Evolutionary conservation across 2,329 filamentous ascomycete species (phyloP), one percentile per base, ranked within the genome.

Genomic region (Clonostachys byssicola): DNA sequence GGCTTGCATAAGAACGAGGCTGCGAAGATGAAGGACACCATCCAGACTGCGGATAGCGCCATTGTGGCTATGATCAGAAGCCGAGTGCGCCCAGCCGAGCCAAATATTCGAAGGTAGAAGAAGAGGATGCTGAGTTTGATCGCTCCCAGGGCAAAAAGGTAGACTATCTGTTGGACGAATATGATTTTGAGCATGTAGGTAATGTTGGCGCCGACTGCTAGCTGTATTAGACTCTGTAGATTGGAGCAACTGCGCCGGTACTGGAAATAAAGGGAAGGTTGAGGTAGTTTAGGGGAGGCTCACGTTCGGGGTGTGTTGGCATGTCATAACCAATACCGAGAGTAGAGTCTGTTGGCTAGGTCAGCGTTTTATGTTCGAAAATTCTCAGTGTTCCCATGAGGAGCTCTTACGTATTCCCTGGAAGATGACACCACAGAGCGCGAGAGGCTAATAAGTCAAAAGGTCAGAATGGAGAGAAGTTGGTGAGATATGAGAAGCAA

Each of bases 31-130:
- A 14, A 17, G 16, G 36, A 14, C 9, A 39, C 16, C 16, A 14
- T 17, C 36, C 36, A 39, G 12, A 39, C 36, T 17, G 16, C 36
- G 16, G 36, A 39, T 14, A 14, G 16, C 14, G 91, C 89, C 61
- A 88, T 87, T 42, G 87, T 88, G 43, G 85, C 83, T 71, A 89
- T 90, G 70, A 91, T 78, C 14, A 91, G 73, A 30, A 89, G 81
- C 58, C 91, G 85, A 2, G 23, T 30, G 23, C 23, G 23, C 23
- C 23, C 23, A 12, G 88, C 80, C 12, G 78, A 72, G 45, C 87
- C 88, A 56, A 85, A 86, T 51, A 83, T 73, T 8, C 40, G 40
- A 23, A 13, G 40, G 18, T 42, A 42, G 40, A 42, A 42, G 40
- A 42, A 42, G 40, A 42, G 16, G 12, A 17, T 17, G 40, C 40